A percentile compares a stretch with the other conserved stretches of the same genome.
Conservation (phyloP, 768 basidiomycete genomes). For the Collybiopsis confluens region DNA sequence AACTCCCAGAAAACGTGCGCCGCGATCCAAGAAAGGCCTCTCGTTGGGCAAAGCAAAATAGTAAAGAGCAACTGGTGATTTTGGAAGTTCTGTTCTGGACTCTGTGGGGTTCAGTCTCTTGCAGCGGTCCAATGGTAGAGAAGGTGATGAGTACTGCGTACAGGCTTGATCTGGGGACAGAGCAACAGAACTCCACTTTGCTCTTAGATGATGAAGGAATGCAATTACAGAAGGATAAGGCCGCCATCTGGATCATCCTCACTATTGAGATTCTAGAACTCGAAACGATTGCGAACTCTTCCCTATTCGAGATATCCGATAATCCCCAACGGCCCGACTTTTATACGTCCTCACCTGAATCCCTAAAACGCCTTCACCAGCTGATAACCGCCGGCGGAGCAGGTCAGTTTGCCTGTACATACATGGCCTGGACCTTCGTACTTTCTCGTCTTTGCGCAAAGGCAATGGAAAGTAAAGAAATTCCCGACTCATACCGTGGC, state of each 20-base stretch:
- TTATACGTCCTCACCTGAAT: conserved; percentile 58
- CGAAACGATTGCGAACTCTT: conserved; percentile 58
- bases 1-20: conserved; percentile 39
- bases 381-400: conserved; percentile 55
- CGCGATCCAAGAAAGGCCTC: conserved; percentile 55
- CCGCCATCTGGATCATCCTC: conserved; percentile 75
- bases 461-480: conserved; percentile 41
- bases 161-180: conserved; percentile 56
- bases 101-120: conserved; percentile 73
- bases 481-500: conserved; percentile 49
- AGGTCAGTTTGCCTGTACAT: conserved; percentile 65
- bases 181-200: conserved; percentile 58
- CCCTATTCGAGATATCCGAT: conserved; percentile 46
- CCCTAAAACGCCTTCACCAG: conserved; percentile 64
- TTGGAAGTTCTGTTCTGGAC: conserved; percentile 88
- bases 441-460: conserved; percentile 57
- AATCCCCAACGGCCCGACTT: conserved; percentile 43
- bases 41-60: conserved; percentile 71
- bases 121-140: conserved; percentile 59
- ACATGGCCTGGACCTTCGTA: conserved; percentile 83
- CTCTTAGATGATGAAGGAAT: conserved; percentile 72
- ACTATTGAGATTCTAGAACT: conserved; percentile 78
- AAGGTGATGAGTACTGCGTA: conserved; percentile 64
- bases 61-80: conserved; percentile 73
- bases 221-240: conserved; percentile 61